These are phyloP conservation scores for Arthrobotrys conoides DNA, from an alignment of 2,329 filamentous ascomycete species.

Conservation along the genomic window DNA sequence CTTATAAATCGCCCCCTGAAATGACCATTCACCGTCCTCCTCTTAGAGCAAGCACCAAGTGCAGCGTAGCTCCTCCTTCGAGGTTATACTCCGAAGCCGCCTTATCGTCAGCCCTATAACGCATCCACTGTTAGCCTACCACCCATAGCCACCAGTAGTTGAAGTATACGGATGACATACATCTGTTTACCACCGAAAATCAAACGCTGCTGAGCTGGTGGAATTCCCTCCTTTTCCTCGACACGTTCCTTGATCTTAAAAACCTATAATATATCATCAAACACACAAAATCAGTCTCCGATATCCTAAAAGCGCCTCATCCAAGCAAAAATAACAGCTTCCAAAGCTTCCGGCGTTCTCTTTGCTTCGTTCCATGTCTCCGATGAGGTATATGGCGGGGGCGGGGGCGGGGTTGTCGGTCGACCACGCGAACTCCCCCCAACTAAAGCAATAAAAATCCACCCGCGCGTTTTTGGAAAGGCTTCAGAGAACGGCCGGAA, in stretches of 20 bases:
- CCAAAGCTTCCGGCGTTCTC: conserved; percentile 11
- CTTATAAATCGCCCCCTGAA: background rate
- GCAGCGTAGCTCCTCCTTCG: conserved; percentile 90
- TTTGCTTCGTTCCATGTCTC: background rate
- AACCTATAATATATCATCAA: conserved; percentile 73
- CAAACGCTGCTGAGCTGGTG: conserved; percentile 93
- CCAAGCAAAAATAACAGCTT: background rate
- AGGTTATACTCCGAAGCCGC: conserved; percentile 91
- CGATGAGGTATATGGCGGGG: conserved; percentile 36
- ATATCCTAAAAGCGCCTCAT: background rate
- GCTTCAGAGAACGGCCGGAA: conserved; percentile 19
- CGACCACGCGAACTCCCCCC: background rate
- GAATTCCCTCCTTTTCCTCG: conserved; percentile 98
- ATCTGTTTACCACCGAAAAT: conserved; percentile 99
- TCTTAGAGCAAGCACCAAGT: conserved; percentile 93
- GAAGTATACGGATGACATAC: conserved; percentile 69
- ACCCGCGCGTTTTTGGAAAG: background rate
- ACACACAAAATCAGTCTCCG: background rate
- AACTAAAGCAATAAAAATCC: background rate
- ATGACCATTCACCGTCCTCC: conserved; percentile 72
- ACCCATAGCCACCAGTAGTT: background rate
- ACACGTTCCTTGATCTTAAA: conserved; percentile 98
- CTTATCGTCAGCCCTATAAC: conserved; percentile 88
- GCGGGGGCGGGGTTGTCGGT: conserved; percentile 45
- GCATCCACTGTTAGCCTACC: background rate